Percentiles rank a stretch among this genome's conserved stretches.
These are phyloP conservation scores for Rubia balearica DNA, from an alignment of 305 asterid genomes.

Conservation along the genomic window DNA sequence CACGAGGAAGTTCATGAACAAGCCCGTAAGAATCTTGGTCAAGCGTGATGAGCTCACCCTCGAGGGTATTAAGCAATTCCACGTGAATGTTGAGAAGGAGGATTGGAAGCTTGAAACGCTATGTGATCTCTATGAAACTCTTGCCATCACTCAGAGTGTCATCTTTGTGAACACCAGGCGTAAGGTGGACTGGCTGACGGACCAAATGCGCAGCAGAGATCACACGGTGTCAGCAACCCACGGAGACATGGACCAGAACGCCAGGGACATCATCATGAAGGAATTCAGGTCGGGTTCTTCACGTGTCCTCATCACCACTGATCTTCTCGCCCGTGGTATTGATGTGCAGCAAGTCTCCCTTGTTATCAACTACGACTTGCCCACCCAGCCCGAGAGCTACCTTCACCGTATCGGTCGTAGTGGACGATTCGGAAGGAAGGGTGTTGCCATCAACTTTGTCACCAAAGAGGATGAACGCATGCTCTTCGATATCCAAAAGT, in stretches of 20 bases:
- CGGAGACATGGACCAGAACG: slow-evolving; percentile 88
- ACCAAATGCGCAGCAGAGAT: slow-evolving; percentile 72
- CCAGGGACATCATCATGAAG: slow-evolving; percentile 81
- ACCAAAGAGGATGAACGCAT: slow-evolving; percentile 73
- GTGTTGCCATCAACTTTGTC: slow-evolving; percentile 82
- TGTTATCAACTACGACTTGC: slow-evolving; percentile 82
- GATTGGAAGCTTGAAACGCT: slow-evolving; percentile 89
- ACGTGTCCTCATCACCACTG: slow-evolving; percentile 85
- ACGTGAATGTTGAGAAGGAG: slow-evolving; percentile 64
- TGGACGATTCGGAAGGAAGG: slow-evolving; percentile 90
- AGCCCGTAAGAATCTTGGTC: slow-evolving; percentile 74
- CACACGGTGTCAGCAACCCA: slow-evolving; percentile 80
- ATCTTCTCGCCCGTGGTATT: slow-evolving; percentile 86
- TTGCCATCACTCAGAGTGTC: slow-evolving; percentile 83
- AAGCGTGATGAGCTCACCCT: slow-evolving; percentile 81
- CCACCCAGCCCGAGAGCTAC: slow-evolving; percentile 91
- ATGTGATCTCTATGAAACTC: slow-evolving; percentile 67
- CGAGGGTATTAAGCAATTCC: slow-evolving; percentile 80
- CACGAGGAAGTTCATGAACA: slow-evolving; percentile 72
- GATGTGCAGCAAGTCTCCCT: slow-evolving; percentile 91
- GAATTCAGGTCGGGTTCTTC: slow-evolving; percentile 91
- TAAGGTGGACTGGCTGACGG: slow-evolving; percentile 83
- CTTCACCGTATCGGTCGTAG: slow-evolving; percentile 91
- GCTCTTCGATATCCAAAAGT: slow-evolving; percentile 72
- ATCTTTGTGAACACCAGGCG: slow-evolving; percentile 82